Evolutionary conservation across 768 basidiomycete genomes (phyloP).

Genomic region (Imleria badia): DNA sequence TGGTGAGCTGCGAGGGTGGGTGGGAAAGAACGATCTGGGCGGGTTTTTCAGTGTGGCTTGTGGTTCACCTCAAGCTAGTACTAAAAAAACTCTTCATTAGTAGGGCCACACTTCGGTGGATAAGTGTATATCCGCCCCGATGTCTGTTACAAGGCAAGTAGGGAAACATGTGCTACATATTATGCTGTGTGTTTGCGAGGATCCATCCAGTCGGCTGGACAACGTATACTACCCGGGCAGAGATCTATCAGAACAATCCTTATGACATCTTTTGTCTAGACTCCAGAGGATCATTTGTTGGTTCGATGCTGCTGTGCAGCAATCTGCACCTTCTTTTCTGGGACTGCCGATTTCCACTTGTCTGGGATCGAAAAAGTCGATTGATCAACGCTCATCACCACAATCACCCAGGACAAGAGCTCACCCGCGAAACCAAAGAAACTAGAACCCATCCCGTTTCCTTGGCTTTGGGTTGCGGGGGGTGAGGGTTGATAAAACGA

Average conservation of each 20-base stretch:
- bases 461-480: constrained; percentile 7
- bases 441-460: constrained; percentile 12
- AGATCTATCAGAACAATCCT: neutral
- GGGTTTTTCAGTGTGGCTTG: too few relatives aligned
- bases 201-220: neutral
- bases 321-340: constrained; percentile 22
- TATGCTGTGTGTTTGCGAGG: too few relatives aligned
- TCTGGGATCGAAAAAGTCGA: constrained; percentile 7
- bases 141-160: too few relatives aligned
- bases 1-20: too few relatives aligned
- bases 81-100: too few relatives aligned
- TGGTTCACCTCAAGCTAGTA: too few relatives aligned
- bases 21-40: too few relatives aligned
- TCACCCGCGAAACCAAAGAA: constrained; percentile 25
- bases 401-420: neutral
- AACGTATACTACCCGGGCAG: neutral
- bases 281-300: neutral
- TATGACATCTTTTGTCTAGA: too few relatives aligned
- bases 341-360: constrained; percentile 23
- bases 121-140: too few relatives aligned
- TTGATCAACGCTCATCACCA: neutral
- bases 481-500: constrained; percentile 31
- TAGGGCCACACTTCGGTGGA: too few relatives aligned
- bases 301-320: constrained; percentile 10
- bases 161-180: neutral